Evolutionary conservation across 179 eudicot species (phyloP).

Genomic region (Vitellaria paradoxa): DNA sequence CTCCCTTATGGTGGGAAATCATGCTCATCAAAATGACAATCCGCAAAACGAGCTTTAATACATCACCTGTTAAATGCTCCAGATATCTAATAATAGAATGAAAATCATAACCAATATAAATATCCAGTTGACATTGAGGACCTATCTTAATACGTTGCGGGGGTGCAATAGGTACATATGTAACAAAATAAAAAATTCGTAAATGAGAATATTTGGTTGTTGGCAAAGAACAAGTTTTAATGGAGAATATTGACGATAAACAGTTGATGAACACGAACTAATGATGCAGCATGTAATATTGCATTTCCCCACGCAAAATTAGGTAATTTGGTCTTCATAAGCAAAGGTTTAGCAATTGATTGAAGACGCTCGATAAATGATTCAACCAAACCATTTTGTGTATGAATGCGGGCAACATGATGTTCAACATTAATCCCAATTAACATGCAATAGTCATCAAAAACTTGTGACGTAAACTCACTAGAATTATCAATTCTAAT

Average conservation of each 20-base stretch:
- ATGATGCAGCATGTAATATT: slow-evolving; percentile 16
- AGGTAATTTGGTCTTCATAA: slow-evolving; percentile 4
- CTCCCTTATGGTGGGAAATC: not conserved
- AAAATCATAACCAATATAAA: too few relatives aligned
- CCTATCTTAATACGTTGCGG: slow-evolving; percentile 10
- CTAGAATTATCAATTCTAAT: too few relatives aligned
- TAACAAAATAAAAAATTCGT: not conserved
- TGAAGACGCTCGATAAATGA: slow-evolving; percentile 1
- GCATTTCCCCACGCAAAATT: slow-evolving; percentile 13
- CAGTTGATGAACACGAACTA: not conserved
- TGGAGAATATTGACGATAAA: slow-evolving; percentile 9
- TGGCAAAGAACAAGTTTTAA: slow-evolving; percentile 6
- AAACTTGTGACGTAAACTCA: too few relatives aligned
- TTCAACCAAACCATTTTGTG: slow-evolving; percentile 13
- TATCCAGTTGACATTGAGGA: slow-evolving; percentile 5
- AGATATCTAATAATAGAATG: too few relatives aligned
- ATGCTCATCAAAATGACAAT: too few relatives aligned
- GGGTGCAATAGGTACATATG: slow-evolving; percentile 8
- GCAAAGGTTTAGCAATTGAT: slow-evolving; percentile 1
- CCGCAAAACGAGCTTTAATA: too few relatives aligned
- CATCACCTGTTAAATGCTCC: not conserved
- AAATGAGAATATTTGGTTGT: slow-evolving; percentile 20
- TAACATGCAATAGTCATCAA: slow-evolving; percentile 14
- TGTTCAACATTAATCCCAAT: slow-evolving; percentile 9
- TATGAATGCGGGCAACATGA: not conserved